Conservation (phyloP, 169 alveolate species). For the Perkinsus marinus region DNA sequence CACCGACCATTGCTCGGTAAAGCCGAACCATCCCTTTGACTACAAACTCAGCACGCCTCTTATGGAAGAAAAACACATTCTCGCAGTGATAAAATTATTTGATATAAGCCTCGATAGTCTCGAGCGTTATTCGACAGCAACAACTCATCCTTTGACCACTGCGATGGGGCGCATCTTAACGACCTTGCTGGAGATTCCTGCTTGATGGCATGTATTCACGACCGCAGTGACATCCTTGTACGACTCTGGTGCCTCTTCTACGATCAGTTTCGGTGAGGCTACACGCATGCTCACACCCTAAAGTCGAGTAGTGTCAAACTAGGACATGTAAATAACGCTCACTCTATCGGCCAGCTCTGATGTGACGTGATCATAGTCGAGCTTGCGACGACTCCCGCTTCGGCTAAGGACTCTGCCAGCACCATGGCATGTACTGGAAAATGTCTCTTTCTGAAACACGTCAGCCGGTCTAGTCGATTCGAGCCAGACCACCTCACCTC, state of each 20-base stretch:
- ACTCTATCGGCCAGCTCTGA: slow-evolving; percentile 39
- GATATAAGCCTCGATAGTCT: neutral
- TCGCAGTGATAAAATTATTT: neutral
- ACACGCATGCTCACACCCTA: slow-evolving; percentile 40
- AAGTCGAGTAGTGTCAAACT: too few species aligned
- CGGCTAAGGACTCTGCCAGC: slow-evolving; percentile 69
- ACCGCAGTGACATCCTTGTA: slow-evolving; percentile 69
- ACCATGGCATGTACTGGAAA: slow-evolving; percentile 74
- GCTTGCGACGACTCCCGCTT: slow-evolving; percentile 49
- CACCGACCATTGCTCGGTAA: too few species aligned
- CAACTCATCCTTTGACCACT: slow-evolving; percentile 60
- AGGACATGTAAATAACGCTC: slow-evolving; percentile 10
- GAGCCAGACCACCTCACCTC: neutral
- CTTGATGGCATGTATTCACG: slow-evolving; percentile 63
- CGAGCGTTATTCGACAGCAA: neutral
- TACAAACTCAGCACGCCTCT: too few species aligned
- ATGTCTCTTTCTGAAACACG: slow-evolving; percentile 38
- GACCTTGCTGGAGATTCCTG: slow-evolving; percentile 66
- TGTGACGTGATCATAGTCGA: slow-evolving; percentile 48
- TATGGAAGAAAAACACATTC: neutral
- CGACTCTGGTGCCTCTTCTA: slow-evolving; percentile 78
- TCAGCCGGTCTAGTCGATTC: neutral
- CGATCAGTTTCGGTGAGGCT: slow-evolving; percentile 69
- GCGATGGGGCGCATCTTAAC: slow-evolving; percentile 68
- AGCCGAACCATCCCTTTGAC: too few species aligned